A percentile compares a stretch with the other conserved stretches of the same genome.
Evolutionary conservation across 2,329 filamentous ascomycete genomes (phyloP).

Genomic region (Magnaporthiopsis rhizophila): DNA sequence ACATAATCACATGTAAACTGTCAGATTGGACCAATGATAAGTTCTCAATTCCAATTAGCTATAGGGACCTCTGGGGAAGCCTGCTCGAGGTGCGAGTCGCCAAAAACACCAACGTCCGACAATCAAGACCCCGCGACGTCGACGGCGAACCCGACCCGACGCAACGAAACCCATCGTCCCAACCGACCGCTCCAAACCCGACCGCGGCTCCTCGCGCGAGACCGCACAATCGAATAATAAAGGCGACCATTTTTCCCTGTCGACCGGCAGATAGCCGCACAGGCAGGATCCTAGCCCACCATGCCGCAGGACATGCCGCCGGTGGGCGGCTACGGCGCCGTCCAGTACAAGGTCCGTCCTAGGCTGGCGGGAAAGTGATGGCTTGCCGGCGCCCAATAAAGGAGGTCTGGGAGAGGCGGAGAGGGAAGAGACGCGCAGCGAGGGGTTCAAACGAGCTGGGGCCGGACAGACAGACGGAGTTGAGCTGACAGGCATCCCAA

Average conservation of each 20-base stretch:
- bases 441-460: neutral
- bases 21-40: neutral
- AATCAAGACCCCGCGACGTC: neutral
- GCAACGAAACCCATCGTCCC: too few species aligned
- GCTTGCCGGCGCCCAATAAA: neutral
- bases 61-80: neutral
- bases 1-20: neutral
- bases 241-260: neutral
- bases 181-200: too few species aligned
- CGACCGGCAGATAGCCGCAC: too few species aligned
- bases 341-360: conserved; percentile 83
- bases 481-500: neutral
- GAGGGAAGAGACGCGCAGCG: neutral
- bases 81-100: neutral
- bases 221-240: neutral
- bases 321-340: conserved; percentile 83
- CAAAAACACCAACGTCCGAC: neutral
- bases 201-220: too few species aligned
- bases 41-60: neutral
- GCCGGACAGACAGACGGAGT: neutral
- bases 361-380: neutral
- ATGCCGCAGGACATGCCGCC: conserved; percentile 99
- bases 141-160: neutral
- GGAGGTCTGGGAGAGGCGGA: neutral
- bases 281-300: conserved; percentile 27